Conservation (phyloP, 768 basidiomycete species). For the Fomitopsis serialis region DNA sequence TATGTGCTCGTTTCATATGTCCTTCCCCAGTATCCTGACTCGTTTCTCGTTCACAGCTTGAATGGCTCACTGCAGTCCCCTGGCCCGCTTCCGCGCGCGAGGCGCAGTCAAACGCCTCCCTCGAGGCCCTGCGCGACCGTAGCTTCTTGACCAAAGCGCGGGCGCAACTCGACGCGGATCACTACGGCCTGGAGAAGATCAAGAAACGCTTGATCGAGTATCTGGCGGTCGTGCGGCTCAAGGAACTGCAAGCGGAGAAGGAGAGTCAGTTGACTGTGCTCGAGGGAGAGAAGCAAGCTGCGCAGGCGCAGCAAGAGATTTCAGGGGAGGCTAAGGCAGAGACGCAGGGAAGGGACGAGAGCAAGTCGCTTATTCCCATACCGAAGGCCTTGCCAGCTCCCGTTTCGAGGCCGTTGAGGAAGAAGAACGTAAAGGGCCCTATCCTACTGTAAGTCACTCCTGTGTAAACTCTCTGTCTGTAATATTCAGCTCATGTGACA, state of each 20-base stretch:
- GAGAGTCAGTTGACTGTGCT: conserved; percentile 11
- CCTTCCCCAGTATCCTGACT: no score
- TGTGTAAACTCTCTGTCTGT: not conserved
- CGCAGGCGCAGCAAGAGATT: no score
- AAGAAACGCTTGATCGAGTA: conserved; percentile 91
- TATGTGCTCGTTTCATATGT: conserved; percentile 30
- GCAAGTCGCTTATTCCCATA: conserved; percentile 6
- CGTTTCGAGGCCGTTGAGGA: not conserved
- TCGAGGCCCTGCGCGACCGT: conserved; percentile 40
- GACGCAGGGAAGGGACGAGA: conserved; percentile 1
- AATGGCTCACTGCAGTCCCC: conserved; percentile 83
- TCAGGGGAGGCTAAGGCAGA: not conserved
- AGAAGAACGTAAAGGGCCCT: conserved; percentile 59
- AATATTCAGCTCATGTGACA: not conserved
- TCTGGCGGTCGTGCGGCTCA: conserved; percentile 75
- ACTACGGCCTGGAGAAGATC: conserved; percentile 89
- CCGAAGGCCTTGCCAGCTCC: no score
- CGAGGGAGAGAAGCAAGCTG: not conserved
- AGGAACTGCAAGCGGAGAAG: conserved; percentile 26
- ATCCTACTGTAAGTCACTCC: conserved; percentile 50
- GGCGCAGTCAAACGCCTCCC: conserved; percentile 14
- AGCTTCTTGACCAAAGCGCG: conserved; percentile 69
- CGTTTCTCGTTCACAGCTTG: conserved; percentile 47
- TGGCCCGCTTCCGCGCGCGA: conserved; percentile 47
- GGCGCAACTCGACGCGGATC: conserved; percentile 80